These are phyloP conservation scores for Prunus fruticosa DNA, from an alignment of 306 rosid genomes.

Conservation along the genomic window DNA sequence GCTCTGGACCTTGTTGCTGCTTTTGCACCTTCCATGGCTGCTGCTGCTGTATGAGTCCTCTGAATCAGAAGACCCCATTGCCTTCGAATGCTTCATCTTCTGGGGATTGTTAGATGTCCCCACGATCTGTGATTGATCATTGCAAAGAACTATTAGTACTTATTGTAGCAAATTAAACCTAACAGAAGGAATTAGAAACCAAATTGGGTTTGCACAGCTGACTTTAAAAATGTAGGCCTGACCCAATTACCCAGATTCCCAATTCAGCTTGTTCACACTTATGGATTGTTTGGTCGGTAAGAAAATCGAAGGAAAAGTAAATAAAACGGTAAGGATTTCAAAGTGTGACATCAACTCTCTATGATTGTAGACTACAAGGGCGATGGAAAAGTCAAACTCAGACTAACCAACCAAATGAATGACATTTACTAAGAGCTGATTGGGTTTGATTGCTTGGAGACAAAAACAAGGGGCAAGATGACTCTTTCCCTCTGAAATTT, in stretches of 20 bases:
- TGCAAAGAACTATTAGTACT: too few relatives aligned
- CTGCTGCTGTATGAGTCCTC: constrained; percentile 86
- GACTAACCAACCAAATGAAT: constrained; percentile 17
- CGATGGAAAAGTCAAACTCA: constrained; percentile 32
- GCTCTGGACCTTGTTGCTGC: constrained; percentile 51
- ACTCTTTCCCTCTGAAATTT: neutral
- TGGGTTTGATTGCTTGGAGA: constrained; percentile 10
- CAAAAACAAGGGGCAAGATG: neutral
- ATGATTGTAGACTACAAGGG: neutral
- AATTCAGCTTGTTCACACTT: neutral
- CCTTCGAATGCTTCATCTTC: constrained; percentile 39
- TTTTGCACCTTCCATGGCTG: constrained; percentile 53
- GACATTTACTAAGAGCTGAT: constrained; percentile 8
- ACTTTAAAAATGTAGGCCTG: neutral
- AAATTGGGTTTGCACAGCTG: neutral
- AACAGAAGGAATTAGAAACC: too few relatives aligned
- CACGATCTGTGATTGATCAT: constrained; percentile 50
- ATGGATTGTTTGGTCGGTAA: neutral
- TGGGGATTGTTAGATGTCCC: constrained; percentile 66
- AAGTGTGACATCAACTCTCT: neutral
- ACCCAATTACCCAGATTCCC: neutral
- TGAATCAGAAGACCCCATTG: constrained; percentile 62
- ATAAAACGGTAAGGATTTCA: neutral
- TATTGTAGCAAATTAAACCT: neutral
- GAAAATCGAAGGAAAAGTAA: constrained; percentile 7